Evolutionary conservation across 2,329 filamentous ascomycete species (phyloP), one percentile per base, ranked within the genome.

Genomic region (Penicillium rolfsii): DNA sequence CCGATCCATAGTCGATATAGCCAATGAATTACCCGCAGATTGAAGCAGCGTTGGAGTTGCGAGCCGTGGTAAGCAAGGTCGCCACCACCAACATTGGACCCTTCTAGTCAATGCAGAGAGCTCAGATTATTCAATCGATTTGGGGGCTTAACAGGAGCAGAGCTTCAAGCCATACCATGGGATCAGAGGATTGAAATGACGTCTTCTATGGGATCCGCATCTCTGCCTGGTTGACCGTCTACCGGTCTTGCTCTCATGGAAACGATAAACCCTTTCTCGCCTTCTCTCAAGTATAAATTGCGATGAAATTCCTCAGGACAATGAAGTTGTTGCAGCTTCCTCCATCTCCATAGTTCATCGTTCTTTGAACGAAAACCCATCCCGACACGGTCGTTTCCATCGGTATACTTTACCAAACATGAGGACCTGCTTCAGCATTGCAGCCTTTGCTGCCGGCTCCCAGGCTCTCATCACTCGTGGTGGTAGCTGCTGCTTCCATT

Each of bases 401-500:
- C 41, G 26, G 14, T 14, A 46, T 46, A 38, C n/a, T 8, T 33
- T 3, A 14, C 35, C 5, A 24, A 66, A 41, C 19, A 81, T 81
- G 77, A 77, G 74, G 68, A 72, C 72, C 50, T 64, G 80, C 58
- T 66, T 74, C 59, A 71, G 74, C 49, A 57, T 77, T 30, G 70
- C 75, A 49, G 74, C 76, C 57, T 72, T 80, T 30, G 71, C 76
- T 61, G 71, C 73, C 41, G 74, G 77, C 38, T 74, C 78, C 52
- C 77, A 81, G 64, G 81, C 80, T 52, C 71, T 79, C 36, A 69
- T 76, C 57, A 58, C 71, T 60, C 72, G 77, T 46, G 66, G 69
- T 52, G 71, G 68, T 35, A 76, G 70, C 52, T 84, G 84, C 68
- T 81, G 80, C 63, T 87, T 88, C 73, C 76, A 80, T 59, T 70